Conservation (phyloP, 225 moss, liverwort and hornwort genomes). For the Sphagnum contortum region DNA sequence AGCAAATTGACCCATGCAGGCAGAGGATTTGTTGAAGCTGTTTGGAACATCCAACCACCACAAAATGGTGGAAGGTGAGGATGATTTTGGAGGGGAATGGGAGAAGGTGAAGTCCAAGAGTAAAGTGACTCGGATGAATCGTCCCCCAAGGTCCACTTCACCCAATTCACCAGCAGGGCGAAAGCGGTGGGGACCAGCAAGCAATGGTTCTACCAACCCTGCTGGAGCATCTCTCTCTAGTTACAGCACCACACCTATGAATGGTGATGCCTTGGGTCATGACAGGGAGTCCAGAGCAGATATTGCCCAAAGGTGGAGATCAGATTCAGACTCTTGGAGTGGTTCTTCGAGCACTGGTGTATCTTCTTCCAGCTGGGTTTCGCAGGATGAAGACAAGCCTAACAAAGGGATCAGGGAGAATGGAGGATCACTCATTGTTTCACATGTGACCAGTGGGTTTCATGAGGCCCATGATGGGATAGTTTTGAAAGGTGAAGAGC, state of each 20-base stretch:
- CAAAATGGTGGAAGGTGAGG: conserved; percentile 47
- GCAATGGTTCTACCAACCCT: conserved; percentile 45
- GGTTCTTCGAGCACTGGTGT: conserved; percentile 76
- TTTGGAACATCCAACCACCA: conserved; percentile 58
- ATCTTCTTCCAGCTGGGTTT: conserved; percentile 61
- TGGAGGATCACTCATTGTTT: conserved; percentile 45
- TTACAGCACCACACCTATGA: conserved; percentile 32
- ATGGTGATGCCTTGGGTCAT: conserved; percentile 54
- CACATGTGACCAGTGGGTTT: conserved; percentile 55
- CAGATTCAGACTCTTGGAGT: conserved; percentile 77
- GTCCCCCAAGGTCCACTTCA: conserved; percentile 61
- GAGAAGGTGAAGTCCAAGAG: conserved; percentile 90
- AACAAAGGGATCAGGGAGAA: conserved; percentile 68
- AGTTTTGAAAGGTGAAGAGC: conserved; percentile 40
- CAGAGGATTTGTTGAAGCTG: conserved; percentile 73
- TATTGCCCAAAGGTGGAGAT: conserved; percentile 77
- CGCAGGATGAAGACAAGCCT: conserved; percentile 76
- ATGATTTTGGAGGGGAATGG: conserved; percentile 86
- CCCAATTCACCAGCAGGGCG: conserved; percentile 53
- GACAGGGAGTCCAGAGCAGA: conserved; percentile 68
- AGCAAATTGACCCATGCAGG: conserved; percentile 26
- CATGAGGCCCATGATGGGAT: conserved; percentile 38
- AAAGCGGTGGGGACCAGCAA: conserved; percentile 29
- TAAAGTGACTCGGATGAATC: conserved; percentile 62
- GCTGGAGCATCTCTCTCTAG: conserved; percentile 32